Conservation (phyloP, 2,329 filamentous ascomycete genomes). For the Curvularia verruculosa region DNA sequence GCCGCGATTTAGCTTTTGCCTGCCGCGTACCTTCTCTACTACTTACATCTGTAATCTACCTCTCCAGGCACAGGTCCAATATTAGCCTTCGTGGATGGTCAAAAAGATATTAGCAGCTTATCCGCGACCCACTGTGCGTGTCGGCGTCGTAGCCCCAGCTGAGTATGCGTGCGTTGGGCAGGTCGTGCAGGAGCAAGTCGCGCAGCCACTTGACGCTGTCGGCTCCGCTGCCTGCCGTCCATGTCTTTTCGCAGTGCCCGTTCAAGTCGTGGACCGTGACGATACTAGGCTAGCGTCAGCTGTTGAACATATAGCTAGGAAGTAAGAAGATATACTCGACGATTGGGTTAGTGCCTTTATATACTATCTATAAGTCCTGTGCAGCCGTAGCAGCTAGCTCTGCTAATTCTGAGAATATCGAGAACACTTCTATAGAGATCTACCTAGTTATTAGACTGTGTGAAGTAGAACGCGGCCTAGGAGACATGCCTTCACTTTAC, state of each 20-base stretch:
- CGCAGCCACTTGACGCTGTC: background rate
- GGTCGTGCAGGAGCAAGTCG: background rate
- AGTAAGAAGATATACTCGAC: conserved; percentile 13
- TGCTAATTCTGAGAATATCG: background rate
- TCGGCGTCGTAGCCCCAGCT: background rate
- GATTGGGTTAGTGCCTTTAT: conserved; percentile 15
- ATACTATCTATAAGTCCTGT: conserved; percentile 21
- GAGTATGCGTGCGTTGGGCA: background rate
- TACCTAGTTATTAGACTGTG: background rate
- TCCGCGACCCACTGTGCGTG: background rate
- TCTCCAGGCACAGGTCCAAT: background rate
- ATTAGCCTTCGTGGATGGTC: background rate
- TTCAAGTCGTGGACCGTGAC: background rate
- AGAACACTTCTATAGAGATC: background rate
- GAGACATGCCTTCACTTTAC: conserved; percentile 1
- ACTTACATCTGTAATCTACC: background rate
- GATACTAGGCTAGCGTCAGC: background rate
- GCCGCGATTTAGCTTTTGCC: too few relatives aligned
- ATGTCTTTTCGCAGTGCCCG: background rate
- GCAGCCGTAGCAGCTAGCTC: conserved; percentile 1
- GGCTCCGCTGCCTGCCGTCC: background rate
- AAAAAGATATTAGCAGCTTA: background rate
- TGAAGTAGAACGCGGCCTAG: background rate
- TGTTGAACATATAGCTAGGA: too few relatives aligned
- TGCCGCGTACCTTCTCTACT: background rate